phyloP scores from a whole-genome alignment of 805 yeast species.

The Wickerhamiella australiensis region DNA sequence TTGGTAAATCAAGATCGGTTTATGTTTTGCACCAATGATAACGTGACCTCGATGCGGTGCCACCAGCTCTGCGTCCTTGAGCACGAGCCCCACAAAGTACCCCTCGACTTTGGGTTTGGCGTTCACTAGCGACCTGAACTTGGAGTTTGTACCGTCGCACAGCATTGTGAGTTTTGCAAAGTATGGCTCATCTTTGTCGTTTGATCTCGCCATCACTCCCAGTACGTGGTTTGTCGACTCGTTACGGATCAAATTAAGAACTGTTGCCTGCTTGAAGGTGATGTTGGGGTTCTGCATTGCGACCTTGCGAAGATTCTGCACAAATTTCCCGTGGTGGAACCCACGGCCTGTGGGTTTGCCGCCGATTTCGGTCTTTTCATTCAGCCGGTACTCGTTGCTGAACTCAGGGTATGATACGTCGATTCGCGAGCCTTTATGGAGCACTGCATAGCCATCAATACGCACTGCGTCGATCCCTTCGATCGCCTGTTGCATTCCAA shows the following conservation, averaged over 20 bases:
- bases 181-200: slow-evolving; percentile 29
- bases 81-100: slow-evolving; percentile 74
- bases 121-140: slow-evolving; percentile 62
- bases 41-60: slow-evolving; percentile 77
- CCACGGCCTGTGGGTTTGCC: slow-evolving; percentile 54
- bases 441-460: slow-evolving; percentile 70
- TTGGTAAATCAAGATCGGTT: slow-evolving; percentile 84
- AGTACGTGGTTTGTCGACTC: slow-evolving; percentile 42
- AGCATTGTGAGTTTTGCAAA: slow-evolving; percentile 56
- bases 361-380: slow-evolving; percentile 14
- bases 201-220: slow-evolving; percentile 48
- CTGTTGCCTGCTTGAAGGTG: slow-evolving; percentile 72
- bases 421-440: slow-evolving; percentile 47
- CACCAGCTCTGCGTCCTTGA: slow-evolving; percentile 67
- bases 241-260: slow-evolving; percentile 50
- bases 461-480: slow-evolving; percentile 67
- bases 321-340: slow-evolving; percentile 85
- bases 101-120: slow-evolving; percentile 61
- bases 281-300: slow-evolving; percentile 62
- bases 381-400: slow-evolving; percentile 8
- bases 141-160: slow-evolving; percentile 92
- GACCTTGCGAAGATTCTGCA: slow-evolving; percentile 60
- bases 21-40: slow-evolving; percentile 60
- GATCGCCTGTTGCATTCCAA: slow-evolving; percentile 71
- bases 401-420: slow-evolving; percentile 51